Percentiles rank a stretch among this genome's conserved stretches.
Conservation (phyloP, 2,329 filamentous ascomycete genomes). For the Apiospora kogelbergensis region DNA sequence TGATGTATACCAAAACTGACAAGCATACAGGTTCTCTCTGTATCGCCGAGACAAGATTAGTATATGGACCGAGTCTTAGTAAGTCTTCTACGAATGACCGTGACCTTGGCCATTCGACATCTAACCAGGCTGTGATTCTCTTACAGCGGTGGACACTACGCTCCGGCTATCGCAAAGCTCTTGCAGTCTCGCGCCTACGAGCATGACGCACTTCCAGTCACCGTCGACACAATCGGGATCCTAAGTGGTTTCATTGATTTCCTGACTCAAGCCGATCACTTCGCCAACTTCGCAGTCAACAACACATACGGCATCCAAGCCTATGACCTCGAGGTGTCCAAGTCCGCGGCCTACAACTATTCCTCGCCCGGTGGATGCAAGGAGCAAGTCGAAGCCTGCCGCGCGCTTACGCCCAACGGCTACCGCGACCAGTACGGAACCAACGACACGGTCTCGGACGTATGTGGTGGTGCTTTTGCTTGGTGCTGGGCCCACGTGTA, state of each 20-base stretch:
- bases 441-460: not conserved
- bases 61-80: slow-evolving; percentile 37
- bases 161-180: slow-evolving; percentile 17
- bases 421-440: slow-evolving; percentile 40
- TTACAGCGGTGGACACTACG: slow-evolving; percentile 20
- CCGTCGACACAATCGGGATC: slow-evolving; percentile 62
- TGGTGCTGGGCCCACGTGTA: slow-evolving; percentile 14
- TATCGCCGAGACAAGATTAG: slow-evolving; percentile 45
- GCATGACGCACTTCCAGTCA: not conserved
- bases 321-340: slow-evolving; percentile 33
- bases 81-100: not conserved
- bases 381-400: slow-evolving; percentile 13
- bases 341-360: not conserved
- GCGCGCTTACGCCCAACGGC: slow-evolving; percentile 29
- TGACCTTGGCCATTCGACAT: not conserved
- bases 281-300: slow-evolving; percentile 56
- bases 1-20: not conserved
- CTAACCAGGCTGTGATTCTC: not conserved
- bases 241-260: slow-evolving; percentile 71
- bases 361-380: slow-evolving; percentile 13
- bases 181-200: slow-evolving; percentile 13
- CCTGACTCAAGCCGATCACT: slow-evolving; percentile 57
- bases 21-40: slow-evolving; percentile 39
- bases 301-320: slow-evolving; percentile 66
- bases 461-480: slow-evolving; percentile 11